Conservation (phyloP, 2,329 filamentous ascomycete species). For the Catunica adiposa region DNA sequence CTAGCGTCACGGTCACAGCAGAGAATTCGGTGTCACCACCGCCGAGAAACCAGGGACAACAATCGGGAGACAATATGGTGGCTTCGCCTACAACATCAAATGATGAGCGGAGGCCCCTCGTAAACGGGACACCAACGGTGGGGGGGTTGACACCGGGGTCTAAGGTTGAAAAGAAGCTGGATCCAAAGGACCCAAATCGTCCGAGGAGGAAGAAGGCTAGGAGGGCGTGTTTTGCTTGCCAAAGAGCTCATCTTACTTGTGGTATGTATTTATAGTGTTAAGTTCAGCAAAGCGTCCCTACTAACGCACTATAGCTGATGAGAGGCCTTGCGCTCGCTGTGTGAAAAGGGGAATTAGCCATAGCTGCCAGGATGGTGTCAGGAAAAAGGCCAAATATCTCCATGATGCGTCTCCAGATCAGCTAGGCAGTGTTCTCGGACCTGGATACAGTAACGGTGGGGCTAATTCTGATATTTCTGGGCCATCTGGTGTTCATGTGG, state of each 20-base stretch:
- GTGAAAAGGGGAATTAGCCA: conserved; percentile 87
- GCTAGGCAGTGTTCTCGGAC: conserved; percentile 66
- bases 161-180: conserved; percentile 47
- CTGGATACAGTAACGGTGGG: conserved; percentile 42
- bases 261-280: conserved; percentile 43
- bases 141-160: conserved; percentile 28
- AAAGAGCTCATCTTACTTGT: conserved; percentile 92
- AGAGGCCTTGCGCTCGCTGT: conserved; percentile 83
- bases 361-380: conserved; percentile 84
- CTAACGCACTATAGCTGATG: conserved; percentile 50
- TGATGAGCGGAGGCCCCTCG: background rate
- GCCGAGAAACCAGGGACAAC: background rate
- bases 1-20: background rate
- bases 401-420: conserved; percentile 88
- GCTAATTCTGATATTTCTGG: conserved; percentile 25
- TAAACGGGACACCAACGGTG: background rate
- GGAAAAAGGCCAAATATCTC: conserved; percentile 98
- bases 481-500: background rate
- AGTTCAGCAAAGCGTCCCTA: background rate
- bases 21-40: background rate
- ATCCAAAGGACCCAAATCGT: conserved; percentile 77
- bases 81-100: background rate
- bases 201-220: conserved; percentile 91
- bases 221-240: conserved; percentile 89
- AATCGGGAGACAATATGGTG: background rate